Conservation (phyloP, 345 rosid genomes). For the Moringa oleifera region DNA sequence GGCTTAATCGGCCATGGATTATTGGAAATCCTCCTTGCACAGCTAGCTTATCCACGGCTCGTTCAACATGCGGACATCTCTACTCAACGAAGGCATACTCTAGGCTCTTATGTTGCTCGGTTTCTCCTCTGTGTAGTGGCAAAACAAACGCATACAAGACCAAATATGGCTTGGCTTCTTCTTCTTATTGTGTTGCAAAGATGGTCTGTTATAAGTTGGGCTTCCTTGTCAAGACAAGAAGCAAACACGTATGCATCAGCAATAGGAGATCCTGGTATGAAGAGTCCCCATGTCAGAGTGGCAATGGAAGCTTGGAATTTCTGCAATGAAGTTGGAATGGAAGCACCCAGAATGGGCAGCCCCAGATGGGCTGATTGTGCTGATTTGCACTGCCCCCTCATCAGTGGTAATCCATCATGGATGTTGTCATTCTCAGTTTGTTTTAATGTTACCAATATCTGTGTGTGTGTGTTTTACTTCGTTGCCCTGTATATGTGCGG, state of each 20-base stretch:
- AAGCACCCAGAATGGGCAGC: conserved; percentile 51
- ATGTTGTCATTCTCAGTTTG: no score
- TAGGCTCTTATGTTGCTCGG: no score
- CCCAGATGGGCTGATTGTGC: conserved; percentile 60
- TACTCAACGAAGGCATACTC: no score
- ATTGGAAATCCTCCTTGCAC: no score
- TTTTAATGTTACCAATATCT: no score
- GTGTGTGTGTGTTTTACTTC: no score
- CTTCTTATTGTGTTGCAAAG: conserved; percentile 9
- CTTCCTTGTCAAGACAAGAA: neutral
- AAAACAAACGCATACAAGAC: neutral
- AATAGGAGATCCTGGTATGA: conserved; percentile 60
- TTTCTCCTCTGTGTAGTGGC: no score
- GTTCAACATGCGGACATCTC: no score
- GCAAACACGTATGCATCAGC: conserved; percentile 27
- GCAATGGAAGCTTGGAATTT: conserved; percentile 65
- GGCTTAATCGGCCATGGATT: no score
- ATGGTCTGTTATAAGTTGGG: neutral
- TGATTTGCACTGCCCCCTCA: conserved; percentile 32
- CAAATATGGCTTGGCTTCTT: neutral
- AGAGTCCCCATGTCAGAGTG: conserved; percentile 40
- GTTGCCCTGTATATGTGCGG: no score
- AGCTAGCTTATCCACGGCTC: no score
- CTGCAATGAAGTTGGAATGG: conserved; percentile 62
- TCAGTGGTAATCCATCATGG: conserved; percentile 24